Base-by-base conservation (phyloP, 306 rosid species). In the Canavalia ensiformis region DNA sequence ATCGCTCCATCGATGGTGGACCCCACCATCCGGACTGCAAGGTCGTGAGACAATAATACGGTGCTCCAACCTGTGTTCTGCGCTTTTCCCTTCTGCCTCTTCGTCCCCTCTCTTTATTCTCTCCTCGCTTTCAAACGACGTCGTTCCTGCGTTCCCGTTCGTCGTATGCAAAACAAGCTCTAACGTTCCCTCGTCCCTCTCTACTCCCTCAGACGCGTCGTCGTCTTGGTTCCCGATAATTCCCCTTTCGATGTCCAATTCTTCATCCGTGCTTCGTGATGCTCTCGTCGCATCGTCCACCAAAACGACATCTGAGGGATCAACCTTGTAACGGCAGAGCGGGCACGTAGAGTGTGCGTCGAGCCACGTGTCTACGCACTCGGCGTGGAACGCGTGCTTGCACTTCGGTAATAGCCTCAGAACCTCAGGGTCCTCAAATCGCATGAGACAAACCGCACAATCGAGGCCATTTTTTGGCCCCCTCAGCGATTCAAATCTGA, bases 311-410 rank as follows among this genome's bases (percentile, higher is more conserved):
- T 90, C 92, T 4, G 78, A 81, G 0, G 80, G 34, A 34, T 87
- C 78, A 0, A 94, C 83, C 78, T 50, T 82, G 59, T 82, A 70
- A 69, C 97, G 80, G 77, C 98, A 94, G 13, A 94, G 90, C 31
- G 98, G 98, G 11, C 98, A 92, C 58, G 90, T 91, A 1, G 98
- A 87, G 54, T 92, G 97, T n/a, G 47, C 78, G 46, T 78, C 84
- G 2, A 94, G 93, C 98, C 98, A 94, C 67, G 35, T 82, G 72
- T 94, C 97, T 2, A 92, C 88, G 74, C 98, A 92, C 8, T 82
- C 83, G 9, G 78, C 35, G 64, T 86, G 88, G 31, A 86, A 86
- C 0, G 76, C 84, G 30, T 86, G 89, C 18, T 81, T 90, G 65
- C 98, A 94, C 41, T 91, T 89, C 0, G 96, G 98, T 28, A 94